These are phyloP conservation scores for Blastobotrys persicus DNA, from an alignment of 1,139 yeast genomes.

Conservation along the genomic window DNA sequence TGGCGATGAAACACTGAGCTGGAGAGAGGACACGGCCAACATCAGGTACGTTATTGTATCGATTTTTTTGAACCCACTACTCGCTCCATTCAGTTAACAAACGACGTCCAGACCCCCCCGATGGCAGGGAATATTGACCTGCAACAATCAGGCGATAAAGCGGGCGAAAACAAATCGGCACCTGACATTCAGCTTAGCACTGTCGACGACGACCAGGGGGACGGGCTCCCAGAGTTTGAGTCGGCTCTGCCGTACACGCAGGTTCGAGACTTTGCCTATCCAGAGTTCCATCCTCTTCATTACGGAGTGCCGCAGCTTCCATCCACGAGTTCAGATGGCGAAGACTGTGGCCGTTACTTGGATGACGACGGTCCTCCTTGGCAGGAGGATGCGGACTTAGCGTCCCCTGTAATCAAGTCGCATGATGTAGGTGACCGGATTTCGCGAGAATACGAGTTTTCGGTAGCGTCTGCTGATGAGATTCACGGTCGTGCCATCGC, in stretches of 20 bases:
- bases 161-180: too few species aligned
- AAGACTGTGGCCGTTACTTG: slow-evolving; percentile 28
- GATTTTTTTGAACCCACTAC: too few species aligned
- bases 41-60: too few species aligned
- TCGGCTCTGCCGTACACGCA: slow-evolving; percentile 41
- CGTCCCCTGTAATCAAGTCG: slow-evolving; percentile 28
- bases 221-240: slow-evolving; percentile 29
- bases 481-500: slow-evolving; percentile 72
- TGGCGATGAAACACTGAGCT: not conserved
- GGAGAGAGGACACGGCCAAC: not conserved
- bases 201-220: slow-evolving; percentile 2
- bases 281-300: slow-evolving; percentile 60
- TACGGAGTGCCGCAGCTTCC: slow-evolving; percentile 45
- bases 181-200: not conserved
- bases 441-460: slow-evolving; percentile 35
- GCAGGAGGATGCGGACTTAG: slow-evolving; percentile 35
- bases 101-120: not conserved
- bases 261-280: slow-evolving; percentile 79
- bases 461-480: slow-evolving; percentile 40
- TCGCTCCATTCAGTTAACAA: not conserved
- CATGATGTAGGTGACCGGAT: slow-evolving; percentile 34
- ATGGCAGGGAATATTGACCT: slow-evolving; percentile 8
- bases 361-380: slow-evolving; percentile 37
- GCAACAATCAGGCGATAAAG: not conserved
- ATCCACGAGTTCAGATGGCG: slow-evolving; percentile 23